Evolutionary conservation across 2,329 filamentous ascomycete species (phyloP).

Genomic region (Fusarium sp.): DNA sequence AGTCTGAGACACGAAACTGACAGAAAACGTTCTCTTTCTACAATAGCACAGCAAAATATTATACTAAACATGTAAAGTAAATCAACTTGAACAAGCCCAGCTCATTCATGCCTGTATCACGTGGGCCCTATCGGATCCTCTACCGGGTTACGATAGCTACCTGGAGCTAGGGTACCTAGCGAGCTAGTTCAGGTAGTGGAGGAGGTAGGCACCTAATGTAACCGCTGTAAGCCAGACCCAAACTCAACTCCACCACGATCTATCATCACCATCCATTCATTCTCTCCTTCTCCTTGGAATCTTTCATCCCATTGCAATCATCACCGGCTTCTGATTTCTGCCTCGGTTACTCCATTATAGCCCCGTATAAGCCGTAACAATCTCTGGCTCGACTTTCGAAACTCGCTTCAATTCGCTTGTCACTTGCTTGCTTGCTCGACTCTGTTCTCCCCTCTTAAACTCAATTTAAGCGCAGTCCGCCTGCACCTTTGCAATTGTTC

Average conservation of each 20-base stretch:
- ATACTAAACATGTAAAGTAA: neutral
- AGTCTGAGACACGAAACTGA: slow-evolving; percentile 16
- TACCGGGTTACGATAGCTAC: slow-evolving; percentile 6
- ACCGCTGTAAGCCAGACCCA: slow-evolving; percentile 38
- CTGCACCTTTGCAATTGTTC: neutral
- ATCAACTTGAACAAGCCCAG: neutral
- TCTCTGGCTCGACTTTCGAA: neutral
- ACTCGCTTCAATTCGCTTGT: neutral
- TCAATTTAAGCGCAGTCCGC: slow-evolving; percentile 1
- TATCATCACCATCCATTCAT: slow-evolving; percentile 22
- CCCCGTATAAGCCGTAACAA: neutral
- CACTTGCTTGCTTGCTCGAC: neutral
- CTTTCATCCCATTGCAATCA: neutral
- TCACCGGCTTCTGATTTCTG: neutral
- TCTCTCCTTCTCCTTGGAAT: neutral
- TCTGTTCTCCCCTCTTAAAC: slow-evolving; percentile 2
- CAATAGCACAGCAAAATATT: too few species aligned
- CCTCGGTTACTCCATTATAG: neutral
- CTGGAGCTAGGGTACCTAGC: neutral
- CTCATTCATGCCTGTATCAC: slow-evolving; percentile 32
- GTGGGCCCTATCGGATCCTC: slow-evolving; percentile 37
- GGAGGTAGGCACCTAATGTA: slow-evolving; percentile 33
- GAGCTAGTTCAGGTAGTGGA: slow-evolving; percentile 10
- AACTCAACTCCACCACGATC: slow-evolving; percentile 26
- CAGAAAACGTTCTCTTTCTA: neutral